Percentiles rank a stretch among this genome's conserved stretches.
These are phyloP conservation scores for Picocystis salinarum DNA, from an alignment of 139 green algal genomes.

Conservation along the genomic window DNA sequence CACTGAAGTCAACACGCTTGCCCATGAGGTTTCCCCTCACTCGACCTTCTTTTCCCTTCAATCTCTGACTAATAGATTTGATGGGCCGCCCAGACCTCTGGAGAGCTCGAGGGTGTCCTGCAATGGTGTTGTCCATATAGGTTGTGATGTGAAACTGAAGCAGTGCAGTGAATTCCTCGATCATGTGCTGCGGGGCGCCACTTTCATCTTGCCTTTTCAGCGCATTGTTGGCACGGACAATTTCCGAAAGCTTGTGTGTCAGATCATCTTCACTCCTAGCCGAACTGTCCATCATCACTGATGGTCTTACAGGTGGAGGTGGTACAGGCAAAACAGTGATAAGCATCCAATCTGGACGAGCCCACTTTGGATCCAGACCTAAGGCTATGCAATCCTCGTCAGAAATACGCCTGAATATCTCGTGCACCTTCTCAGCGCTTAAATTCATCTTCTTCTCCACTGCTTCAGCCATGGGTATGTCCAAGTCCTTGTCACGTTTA, in stretches of 20 bases:
- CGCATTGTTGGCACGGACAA: slow-evolving; percentile 78
- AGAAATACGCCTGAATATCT: slow-evolving; percentile 76
- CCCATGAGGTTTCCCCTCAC: slow-evolving; percentile 99
- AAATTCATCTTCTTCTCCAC: slow-evolving; percentile 49
- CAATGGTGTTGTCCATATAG: slow-evolving; percentile 92
- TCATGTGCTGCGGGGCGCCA: slow-evolving; percentile 74
- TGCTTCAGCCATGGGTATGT: slow-evolving; percentile 21
- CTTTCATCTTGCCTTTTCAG: slow-evolving; percentile 64
- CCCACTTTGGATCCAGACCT: slow-evolving; percentile 64
- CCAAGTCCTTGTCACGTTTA: slow-evolving; percentile 45
- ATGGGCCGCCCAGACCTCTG: slow-evolving; percentile 50
- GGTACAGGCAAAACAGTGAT: slow-evolving; percentile 78
- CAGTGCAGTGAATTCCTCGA: slow-evolving; percentile 54
- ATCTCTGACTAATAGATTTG: slow-evolving; percentile 84
- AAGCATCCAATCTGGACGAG: slow-evolving; percentile 86
- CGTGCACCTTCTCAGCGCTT: slow-evolving; percentile 46
- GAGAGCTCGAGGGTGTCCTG: slow-evolving; percentile 50
- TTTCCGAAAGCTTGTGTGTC: slow-evolving; percentile 91
- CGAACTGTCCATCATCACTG: slow-evolving; percentile 77
- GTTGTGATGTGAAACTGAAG: slow-evolving; percentile 82
- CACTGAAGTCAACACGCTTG: slow-evolving; percentile 98
- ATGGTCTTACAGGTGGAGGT: slow-evolving; percentile 68
- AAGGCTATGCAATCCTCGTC: slow-evolving; percentile 77
- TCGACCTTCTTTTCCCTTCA: slow-evolving; percentile 74
- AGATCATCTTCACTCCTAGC: slow-evolving; percentile 82